Conservation (phyloP, 129 eudicot species). For the Calendula officinalis region DNA sequence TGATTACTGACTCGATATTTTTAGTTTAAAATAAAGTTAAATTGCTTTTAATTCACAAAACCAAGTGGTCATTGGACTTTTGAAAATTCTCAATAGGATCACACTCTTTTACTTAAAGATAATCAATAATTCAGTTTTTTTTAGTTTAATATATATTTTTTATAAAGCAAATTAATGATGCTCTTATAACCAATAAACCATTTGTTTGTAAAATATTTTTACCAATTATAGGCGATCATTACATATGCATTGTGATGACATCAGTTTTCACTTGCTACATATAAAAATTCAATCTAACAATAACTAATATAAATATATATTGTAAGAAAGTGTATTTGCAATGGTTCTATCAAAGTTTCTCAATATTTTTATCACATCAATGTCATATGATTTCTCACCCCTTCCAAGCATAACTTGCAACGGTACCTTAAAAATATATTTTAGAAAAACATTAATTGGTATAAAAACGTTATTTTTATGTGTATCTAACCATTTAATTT, state of each 20-base stretch:
- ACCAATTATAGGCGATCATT: slow-evolving; percentile 24
- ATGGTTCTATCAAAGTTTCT: too few species aligned
- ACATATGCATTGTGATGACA: slow-evolving; percentile 33
- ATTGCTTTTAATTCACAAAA: slow-evolving; percentile 28
- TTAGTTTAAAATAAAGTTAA: slow-evolving; percentile 11
- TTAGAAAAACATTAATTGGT: too few species aligned
- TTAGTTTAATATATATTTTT: slow-evolving; percentile 1
- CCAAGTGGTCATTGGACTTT: slow-evolving; percentile 20
- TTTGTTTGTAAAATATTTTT: slow-evolving; percentile 18
- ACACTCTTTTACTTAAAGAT: slow-evolving; percentile 8
- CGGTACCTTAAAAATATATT: too few species aligned
- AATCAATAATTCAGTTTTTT: not conserved
- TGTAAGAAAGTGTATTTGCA: not conserved
- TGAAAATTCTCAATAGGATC: slow-evolving; percentile 25
- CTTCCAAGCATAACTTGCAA: too few species aligned
- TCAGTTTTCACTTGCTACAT: slow-evolving; percentile 14
- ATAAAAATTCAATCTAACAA: not conserved
- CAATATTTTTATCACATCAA: too few species aligned
- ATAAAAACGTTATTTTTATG: too few species aligned
- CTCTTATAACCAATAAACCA: slow-evolving; percentile 25
- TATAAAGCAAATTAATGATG: slow-evolving; percentile 28
- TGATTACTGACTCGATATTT: not conserved
- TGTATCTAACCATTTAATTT: too few species aligned
- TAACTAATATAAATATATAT: not conserved
- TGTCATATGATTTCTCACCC: too few species aligned